Evolutionary conservation across 208 protist species (phyloP).

Genomic region (Lotmaria passim): DNA sequence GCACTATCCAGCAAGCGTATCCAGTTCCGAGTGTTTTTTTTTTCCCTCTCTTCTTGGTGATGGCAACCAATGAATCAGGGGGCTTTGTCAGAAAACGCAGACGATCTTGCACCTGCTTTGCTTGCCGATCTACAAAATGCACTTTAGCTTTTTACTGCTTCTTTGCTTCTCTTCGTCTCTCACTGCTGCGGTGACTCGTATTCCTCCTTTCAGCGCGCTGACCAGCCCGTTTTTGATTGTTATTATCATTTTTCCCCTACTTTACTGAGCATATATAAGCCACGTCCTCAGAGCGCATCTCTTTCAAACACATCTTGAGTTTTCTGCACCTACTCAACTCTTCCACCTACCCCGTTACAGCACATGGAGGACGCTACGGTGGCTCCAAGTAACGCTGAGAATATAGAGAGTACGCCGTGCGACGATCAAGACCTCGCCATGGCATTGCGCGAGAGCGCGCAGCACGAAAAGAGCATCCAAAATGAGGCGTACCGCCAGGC

Average conservation of each 20-base stretch:
- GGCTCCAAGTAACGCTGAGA: neutral
- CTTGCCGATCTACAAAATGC: no score
- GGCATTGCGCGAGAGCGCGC: conserved; percentile 57
- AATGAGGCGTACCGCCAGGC: conserved; percentile 76
- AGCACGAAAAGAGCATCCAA: conserved; percentile 43
- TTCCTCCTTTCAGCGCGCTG: no score
- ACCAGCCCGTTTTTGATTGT: no score
- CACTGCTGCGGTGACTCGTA: no score
- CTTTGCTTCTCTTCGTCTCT: neutral
- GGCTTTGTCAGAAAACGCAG: no score
- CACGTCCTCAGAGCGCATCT: no score
- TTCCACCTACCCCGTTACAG: no score
- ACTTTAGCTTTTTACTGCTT: neutral
- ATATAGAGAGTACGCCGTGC: neutral
- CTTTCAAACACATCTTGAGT: no score
- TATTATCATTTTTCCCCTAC: no score
- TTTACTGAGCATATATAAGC: no score
- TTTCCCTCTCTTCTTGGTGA: neutral
- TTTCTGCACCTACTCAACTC: neutral
- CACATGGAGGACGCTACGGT: conserved; percentile 1
- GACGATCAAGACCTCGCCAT: conserved; percentile 69
- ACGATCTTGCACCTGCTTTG: no score
- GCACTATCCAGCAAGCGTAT: no score
- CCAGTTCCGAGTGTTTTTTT: neutral
- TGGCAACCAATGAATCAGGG: neutral